Evolutionary conservation across 192 early-diverging fungal species (phyloP), one percentile per base, ranked within the genome.

Genomic region (Chytriomyces sp.): DNA sequence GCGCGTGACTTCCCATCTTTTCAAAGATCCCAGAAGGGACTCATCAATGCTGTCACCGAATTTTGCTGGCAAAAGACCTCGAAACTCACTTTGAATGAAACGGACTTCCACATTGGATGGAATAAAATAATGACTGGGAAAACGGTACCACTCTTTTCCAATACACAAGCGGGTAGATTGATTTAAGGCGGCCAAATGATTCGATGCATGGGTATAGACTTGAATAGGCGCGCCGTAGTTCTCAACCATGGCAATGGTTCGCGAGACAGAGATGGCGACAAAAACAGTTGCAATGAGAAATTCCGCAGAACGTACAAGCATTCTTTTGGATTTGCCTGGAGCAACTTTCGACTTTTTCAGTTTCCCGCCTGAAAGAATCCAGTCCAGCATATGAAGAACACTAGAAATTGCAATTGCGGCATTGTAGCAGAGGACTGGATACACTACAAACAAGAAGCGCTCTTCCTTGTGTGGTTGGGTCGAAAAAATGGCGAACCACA

Each of bases 401-500:
- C 26, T 45, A 48, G 49, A 50, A 35, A 73, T 61, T 48, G 79
- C 77, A 47, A 97, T 70, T 0, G 93, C 90, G 0, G 93, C 95
- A 70, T 91, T 92, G 49, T 95, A 88, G 79, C 91, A 91, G 43
- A 99, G 80, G 50, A 94, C 75, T 49, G 97, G 97, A 77, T 97
- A 99, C 1, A 92, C 91, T 20, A 98, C 92, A 81, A 86, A 96
- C 75, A 99, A 74, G 75, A 99, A 99, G 5, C 97, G 88, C 72
- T 99, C 97, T 77, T 99, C 97, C 82, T 99, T 99, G 86, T 99
- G 97, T n/a, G 95, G 91, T 81, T 97, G 96, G 10, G 86, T 24
- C 3, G 91, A 91, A 69, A 99, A 96, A 28, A 93, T 90, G 3
- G 74, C 63, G 43, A 98, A 84, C 90, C 90, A 91, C 16, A 95